Base-by-base conservation (phyloP, 345 rosid genomes). In the Murraya koenigii region DNA sequence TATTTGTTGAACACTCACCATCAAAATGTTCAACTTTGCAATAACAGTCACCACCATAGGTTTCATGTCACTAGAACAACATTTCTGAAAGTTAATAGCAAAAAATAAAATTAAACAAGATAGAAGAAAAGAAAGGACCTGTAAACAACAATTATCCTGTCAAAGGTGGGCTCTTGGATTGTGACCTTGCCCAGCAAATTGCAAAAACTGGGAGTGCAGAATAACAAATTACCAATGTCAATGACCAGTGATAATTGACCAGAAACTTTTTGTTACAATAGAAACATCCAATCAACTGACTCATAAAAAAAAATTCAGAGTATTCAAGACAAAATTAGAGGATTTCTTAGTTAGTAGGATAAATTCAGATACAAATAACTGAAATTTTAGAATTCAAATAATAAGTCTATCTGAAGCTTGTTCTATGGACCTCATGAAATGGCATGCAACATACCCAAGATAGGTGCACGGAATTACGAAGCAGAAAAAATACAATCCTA, bases 91-190 rank as follows among this genome's bases (percentile, higher is more conserved):
- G 64, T 71, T 8, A 56, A 78, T 36, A 52, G 25, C 33, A 28
- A 75, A 54, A 28, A 41, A 35, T 63, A 58, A 77, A 55, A 71
- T 61, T 70, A 75, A 71, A 72, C 66, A 70, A 79, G 74, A 44
- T 55, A 47, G n/a, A 64, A 19, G 13, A 72, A 58, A 20, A 69
- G 56, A 28, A 72, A 74, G 58, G 82, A 93, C 99, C 99, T 89
- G 87, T 95, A 95, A 72, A 95, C 88, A 69, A 93, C 98, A 65
- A 95, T 95, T 33, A 95, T 93, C 93, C 99, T 90, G 79, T 95
- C 97, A 77, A 95, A 95, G 32, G 97, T 88, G 58, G 98, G 97
- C 64, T 95, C 97, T 76, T 95, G 97, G 83, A 95, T 92, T 7
- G 92, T 88, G 78, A 88, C 89, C 89, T 87, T 91, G 84, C 90